A percentile compares a stretch with the other conserved stretches of the same genome.
Conservation (phyloP, 768 basidiomycete species). For the Gloeopeniophorella convolvens region DNA sequence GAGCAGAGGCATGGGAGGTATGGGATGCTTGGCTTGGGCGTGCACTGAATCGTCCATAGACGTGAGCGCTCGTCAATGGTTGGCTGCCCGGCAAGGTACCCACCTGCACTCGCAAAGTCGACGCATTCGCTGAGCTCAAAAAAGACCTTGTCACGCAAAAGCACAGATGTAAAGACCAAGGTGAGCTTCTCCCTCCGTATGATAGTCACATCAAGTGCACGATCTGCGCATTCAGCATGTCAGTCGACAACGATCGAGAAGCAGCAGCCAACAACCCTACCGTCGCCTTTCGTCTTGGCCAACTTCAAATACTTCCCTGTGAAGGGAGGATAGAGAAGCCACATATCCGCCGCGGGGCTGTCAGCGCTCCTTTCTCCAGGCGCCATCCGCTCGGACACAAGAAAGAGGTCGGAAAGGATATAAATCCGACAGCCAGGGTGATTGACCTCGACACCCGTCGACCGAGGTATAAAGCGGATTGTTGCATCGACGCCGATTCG, state of each 20-base stretch:
- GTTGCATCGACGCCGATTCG: conserved; percentile 65
- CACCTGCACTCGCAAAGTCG: conserved; percentile 69
- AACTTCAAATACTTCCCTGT: conserved; percentile 89
- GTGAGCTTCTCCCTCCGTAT: conserved; percentile 83
- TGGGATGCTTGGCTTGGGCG: conserved; percentile 50
- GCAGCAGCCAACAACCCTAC: too few relatives aligned
- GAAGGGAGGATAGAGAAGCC: conserved; percentile 89
- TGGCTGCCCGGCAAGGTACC: conserved; percentile 30
- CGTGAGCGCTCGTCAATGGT: too few relatives aligned
- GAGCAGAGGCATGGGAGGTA: conserved; percentile 58
- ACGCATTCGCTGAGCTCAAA: conserved; percentile 78
- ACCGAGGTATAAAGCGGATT: conserved; percentile 70
- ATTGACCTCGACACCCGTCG: conserved; percentile 68
- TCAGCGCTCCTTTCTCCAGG: conserved; percentile 46
- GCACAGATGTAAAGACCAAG: conserved; percentile 53
- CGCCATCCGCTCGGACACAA: conserved; percentile 82
- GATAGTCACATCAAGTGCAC: conserved; percentile 67
- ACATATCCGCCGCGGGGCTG: conserved; percentile 70
- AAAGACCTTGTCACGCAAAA: conserved; percentile 56
- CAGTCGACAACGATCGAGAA: too few relatives aligned
- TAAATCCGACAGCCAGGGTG: conserved; percentile 78
- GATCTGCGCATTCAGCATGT: too few relatives aligned
- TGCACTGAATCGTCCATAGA: too few relatives aligned
- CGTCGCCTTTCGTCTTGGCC: conserved; percentile 51
- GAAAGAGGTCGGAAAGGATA: conserved; percentile 87